These are phyloP conservation scores for Pholiota microspora DNA, from an alignment of 768 basidiomycete genomes.

Conservation along the genomic window DNA sequence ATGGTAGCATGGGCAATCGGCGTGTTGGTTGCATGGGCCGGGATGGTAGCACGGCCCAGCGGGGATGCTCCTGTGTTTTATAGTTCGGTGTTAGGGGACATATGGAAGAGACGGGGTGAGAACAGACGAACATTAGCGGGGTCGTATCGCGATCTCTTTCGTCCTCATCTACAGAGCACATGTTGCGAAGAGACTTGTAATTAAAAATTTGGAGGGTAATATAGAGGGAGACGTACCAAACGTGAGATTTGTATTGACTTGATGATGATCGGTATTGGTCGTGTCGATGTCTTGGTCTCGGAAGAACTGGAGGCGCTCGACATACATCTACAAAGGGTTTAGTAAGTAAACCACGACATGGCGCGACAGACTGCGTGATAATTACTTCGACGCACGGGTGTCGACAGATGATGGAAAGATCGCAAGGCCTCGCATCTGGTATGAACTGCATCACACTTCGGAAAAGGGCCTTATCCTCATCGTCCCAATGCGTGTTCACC, in stretches of 20 bases:
- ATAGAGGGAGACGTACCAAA: background rate
- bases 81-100: slow-evolving; percentile 9
- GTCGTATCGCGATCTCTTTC: background rate
- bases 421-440: slow-evolving; percentile 48
- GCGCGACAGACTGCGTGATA: too few relatives aligned
- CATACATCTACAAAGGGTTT: too few relatives aligned
- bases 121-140: background rate
- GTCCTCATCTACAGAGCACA: background rate
- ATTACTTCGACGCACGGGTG: slow-evolving; percentile 51
- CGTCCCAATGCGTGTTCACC: slow-evolving; percentile 25
- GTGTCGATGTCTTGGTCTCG: slow-evolving; percentile 11
- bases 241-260: background rate
- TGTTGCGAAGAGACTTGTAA: too few relatives aligned
- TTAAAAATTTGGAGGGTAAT: background rate
- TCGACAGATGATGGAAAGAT: slow-evolving; percentile 45
- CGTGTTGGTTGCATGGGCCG: slow-evolving; percentile 40
- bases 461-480: slow-evolving; percentile 26
- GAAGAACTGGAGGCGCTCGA: slow-evolving; percentile 21
- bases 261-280: background rate
- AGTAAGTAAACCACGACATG: too few relatives aligned
- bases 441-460: slow-evolving; percentile 36
- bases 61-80: background rate
- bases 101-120: background rate
- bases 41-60: slow-evolving; percentile 41
- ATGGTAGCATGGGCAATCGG: slow-evolving; percentile 38